Evolutionary conservation across 345 rosid species (phyloP), one percentile per base, ranked within the genome.

Genomic region (Psidium friedrichsthalianum): DNA sequence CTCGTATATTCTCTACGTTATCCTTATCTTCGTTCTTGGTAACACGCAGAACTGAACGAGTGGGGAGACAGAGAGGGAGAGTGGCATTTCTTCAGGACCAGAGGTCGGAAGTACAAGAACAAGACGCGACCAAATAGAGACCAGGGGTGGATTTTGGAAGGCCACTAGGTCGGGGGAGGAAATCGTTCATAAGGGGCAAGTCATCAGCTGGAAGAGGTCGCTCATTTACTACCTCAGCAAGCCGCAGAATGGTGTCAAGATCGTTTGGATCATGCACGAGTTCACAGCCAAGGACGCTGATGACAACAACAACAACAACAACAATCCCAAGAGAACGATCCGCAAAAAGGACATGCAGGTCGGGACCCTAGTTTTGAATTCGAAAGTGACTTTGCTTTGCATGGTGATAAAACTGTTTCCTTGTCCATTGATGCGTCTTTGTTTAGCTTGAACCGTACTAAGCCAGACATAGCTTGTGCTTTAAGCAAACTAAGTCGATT

Each of bases 71-170:
- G 64, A 52, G 88, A 84, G 86, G 61, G 21, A 8, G 86, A 83
- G 36, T 49, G 18, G 64, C 56, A 55, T 82, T 47, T 87, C 86
- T 90, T 83, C 83, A 56, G 87, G 82, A 81, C 84, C 42, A 88
- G 57, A 42, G 53, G 49, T 64, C 86, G 85, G 42, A 55, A 85
- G 83, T 78, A 53, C 52, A 40, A 76, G 69, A 84, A 87, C 25
- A 18, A 64, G 84, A 54, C 7, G n/a, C 13, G 84, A 32, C 64
- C 84, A 13, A 83, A 83, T 3, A 51, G 84, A 54, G 84, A 40
- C 64, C 59, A 25, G 25, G 54, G 84, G 42, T 6, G 27, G 51
- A 13, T 83, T 51, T 10, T 83, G 84, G 84, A 83, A 32, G 59
- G 84, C 84, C 44, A 83, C 27, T 11, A 44, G 84, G 9, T 32